Base-by-base conservation (phyloP, 495 filamentous ascomycete genomes). In the Lepraria neglecta region DNA sequence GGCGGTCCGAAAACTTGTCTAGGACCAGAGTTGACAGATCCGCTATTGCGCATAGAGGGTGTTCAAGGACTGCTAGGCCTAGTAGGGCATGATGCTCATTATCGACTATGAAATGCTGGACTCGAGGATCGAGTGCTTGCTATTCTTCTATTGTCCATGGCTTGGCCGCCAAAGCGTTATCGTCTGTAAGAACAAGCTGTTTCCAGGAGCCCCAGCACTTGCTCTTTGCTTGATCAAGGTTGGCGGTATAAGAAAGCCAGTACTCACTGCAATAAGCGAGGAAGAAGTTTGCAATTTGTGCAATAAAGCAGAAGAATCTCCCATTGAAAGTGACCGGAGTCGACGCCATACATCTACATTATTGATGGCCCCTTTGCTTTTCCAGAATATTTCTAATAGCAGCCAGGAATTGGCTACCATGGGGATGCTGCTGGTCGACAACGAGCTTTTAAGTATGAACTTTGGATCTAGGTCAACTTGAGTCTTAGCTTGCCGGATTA, bases 241-340 rank as follows among this genome's bases (percentile, higher is more conserved):
- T 6, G 19, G 0, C n/a, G n/a, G 60, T 45, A 10, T 62, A 50
- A 6, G 14, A 3, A 6, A 62, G 40, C 60, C 60, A 62, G 52
- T 55, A 62, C 11, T 56, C 15, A 27, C 52, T 62, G 27, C 33
- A 55, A 24, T 62, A 62, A 6, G 21, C 52, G 12, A 62, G 42
- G 31, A 62, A 62, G 27, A 7, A 28, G 0, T 50, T 14, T 50
- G 46, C 46, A 50, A 27, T 19, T 50, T 48, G 38, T 31, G 27
- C 5, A 19, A 21, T 19, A n/a, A 17, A 15, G 46, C 35, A 7
- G n/a, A 46, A 45, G 6, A 24, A 31, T 28, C 17, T 35, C 7
- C 21, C 43, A 47, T 3, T 12, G 40, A 44, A 21, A 43, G n/a
- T 12, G 31, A 15, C 19, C 19, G 28, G 17, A 27, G 38, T 43